phyloP scores from a whole-genome alignment of 2,329 filamentous ascomycete genomes.

The Mycogone perniciosa region DNA sequence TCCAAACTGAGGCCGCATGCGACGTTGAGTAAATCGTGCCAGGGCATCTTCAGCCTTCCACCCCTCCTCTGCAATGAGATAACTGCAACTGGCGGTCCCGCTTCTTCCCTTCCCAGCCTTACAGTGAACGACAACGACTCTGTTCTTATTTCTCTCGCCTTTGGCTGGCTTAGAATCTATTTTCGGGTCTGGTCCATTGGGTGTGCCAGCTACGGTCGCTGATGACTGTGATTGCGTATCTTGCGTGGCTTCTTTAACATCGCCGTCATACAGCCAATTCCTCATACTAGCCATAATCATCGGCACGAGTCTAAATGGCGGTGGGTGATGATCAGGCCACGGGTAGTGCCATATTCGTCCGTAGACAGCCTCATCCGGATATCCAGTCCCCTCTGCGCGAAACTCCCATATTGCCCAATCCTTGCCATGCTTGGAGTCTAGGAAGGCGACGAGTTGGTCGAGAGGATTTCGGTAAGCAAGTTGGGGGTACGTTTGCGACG shows the following conservation, averaged over 20 bases:
- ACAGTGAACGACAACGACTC: constrained; percentile 90
- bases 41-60: constrained; percentile 50
- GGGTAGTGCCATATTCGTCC: constrained; percentile 83
- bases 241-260: constrained; percentile 25
- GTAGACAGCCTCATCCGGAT: constrained; percentile 85
- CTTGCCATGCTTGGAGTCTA: constrained; percentile 74
- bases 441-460: constrained; percentile 76
- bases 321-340: constrained; percentile 95
- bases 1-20: constrained; percentile 87
- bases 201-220: neutral
- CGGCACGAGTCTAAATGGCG: constrained; percentile 83
- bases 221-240: constrained; percentile 12
- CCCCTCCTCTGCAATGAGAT: constrained; percentile 79
- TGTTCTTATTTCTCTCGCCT: constrained; percentile 32
- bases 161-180: constrained; percentile 12
- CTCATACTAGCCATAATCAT: constrained; percentile 89
- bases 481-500: constrained; percentile 81
- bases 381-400: constrained; percentile 90
- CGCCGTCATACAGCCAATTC: constrained; percentile 65
- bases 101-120: constrained; percentile 95
- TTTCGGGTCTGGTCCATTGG: neutral
- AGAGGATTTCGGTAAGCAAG: constrained; percentile 91
- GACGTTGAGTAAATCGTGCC: constrained; percentile 62
- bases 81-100: constrained; percentile 81
- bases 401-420: constrained; percentile 99